Conservation (phyloP, 2,329 filamentous ascomycete species). For the Elsinoe fawcettii region DNA sequence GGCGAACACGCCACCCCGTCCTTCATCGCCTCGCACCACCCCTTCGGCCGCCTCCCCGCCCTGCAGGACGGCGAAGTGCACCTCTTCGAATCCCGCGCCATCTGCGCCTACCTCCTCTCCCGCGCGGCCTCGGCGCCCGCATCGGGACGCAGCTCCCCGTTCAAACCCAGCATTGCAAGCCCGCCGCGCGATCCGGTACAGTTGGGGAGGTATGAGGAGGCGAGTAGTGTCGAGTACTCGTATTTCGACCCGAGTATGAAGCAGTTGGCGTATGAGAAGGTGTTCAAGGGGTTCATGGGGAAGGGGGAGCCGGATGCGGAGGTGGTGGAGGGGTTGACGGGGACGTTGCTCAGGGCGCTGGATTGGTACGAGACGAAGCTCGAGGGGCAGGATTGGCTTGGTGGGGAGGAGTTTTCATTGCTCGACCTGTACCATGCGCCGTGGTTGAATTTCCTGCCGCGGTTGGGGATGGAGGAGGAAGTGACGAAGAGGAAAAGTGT, state of each 20-base stretch:
- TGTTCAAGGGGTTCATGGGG: slow-evolving; percentile 14
- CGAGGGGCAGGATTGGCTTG: not conserved
- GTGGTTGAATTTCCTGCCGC: slow-evolving; percentile 5
- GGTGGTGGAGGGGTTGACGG: not conserved
- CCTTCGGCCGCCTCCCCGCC: slow-evolving; percentile 24
- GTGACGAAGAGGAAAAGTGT: slow-evolving; percentile 2
- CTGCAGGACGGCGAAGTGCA: slow-evolving; percentile 25
- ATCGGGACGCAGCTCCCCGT: not conserved
- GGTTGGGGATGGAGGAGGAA: not conserved
- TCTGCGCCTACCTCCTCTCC: slow-evolving; percentile 28
- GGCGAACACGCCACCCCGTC: not conserved
- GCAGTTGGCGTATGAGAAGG: slow-evolving; percentile 10
- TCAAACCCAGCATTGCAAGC: not conserved
- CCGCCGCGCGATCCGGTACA: not conserved
- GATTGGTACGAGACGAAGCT: slow-evolving; percentile 14
- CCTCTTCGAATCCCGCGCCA: slow-evolving; percentile 29
- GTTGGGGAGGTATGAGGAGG: slow-evolving; percentile 1
- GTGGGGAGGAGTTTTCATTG: slow-evolving; percentile 7
- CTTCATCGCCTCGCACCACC: not conserved
- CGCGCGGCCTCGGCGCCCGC: not conserved
- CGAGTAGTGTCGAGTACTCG: slow-evolving; percentile 8
- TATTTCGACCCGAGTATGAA: slow-evolving; percentile 11
- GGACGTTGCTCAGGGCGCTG: not conserved
- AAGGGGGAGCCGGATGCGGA: not conserved
- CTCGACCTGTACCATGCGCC: slow-evolving; percentile 14